Conservation (phyloP, 1,139 yeast genomes). For the Kodamaea arcana region DNA sequence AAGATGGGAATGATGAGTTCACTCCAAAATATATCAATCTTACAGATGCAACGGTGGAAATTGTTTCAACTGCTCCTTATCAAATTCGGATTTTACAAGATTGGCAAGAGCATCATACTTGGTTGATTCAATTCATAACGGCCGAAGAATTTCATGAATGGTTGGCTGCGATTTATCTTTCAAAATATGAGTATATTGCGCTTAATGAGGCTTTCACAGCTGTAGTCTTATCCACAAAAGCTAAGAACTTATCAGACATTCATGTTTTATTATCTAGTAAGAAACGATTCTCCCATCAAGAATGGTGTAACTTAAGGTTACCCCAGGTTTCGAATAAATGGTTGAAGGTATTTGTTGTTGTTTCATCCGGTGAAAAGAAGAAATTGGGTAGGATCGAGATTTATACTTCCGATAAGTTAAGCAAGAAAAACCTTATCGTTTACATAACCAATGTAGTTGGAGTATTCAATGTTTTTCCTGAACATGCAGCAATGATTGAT, state of each 20-base stretch:
- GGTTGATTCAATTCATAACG: slow-evolving; percentile 30
- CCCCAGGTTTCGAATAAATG: slow-evolving; percentile 55
- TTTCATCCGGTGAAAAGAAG: slow-evolving; percentile 39
- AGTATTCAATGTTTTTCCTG: slow-evolving; percentile 53
- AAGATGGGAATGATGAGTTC: slow-evolving; percentile 28
- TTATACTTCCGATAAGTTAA: slow-evolving; percentile 37
- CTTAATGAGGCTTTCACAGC: slow-evolving; percentile 57
- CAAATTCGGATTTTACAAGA: slow-evolving; percentile 38
- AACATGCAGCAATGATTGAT: slow-evolving; percentile 49
- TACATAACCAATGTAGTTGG: slow-evolving; percentile 40
- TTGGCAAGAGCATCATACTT: slow-evolving; percentile 30
- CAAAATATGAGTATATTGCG: slow-evolving; percentile 48
- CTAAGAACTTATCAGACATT: slow-evolving; percentile 49
- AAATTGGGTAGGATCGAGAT: slow-evolving; percentile 47
- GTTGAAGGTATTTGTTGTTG: slow-evolving; percentile 47
- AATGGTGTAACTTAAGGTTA: slow-evolving; percentile 55
- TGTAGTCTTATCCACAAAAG: slow-evolving; percentile 51
- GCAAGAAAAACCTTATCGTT: slow-evolving; percentile 45
- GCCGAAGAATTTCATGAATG: slow-evolving; percentile 36
- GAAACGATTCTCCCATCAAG: slow-evolving; percentile 42
- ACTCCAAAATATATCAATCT: slow-evolving; percentile 48
- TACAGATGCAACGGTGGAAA: slow-evolving; percentile 39
- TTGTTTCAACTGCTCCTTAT: slow-evolving; percentile 11
- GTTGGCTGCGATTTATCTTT: slow-evolving; percentile 43
- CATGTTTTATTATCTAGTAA: slow-evolving; percentile 47